These are phyloP conservation scores for Erythrobasidium hasegawianum DNA, from an alignment of 1,284 basidiomycete genomes.

Conservation along the genomic window DNA sequence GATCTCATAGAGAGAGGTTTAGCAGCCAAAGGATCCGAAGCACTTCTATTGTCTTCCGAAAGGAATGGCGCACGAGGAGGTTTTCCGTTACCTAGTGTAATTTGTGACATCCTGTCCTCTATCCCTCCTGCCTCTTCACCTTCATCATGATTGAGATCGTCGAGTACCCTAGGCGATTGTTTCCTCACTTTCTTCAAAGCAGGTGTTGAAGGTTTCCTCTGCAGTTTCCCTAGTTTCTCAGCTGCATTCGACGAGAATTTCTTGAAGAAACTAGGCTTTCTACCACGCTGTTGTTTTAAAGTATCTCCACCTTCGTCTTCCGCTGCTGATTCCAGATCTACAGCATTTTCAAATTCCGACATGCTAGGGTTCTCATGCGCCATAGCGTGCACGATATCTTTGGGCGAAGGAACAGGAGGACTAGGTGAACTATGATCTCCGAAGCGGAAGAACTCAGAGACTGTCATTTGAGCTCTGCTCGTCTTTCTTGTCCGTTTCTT, in stretches of 20 bases:
- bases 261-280: conserved; percentile 86
- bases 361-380: neutral
- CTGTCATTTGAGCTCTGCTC: neutral
- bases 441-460: neutral
- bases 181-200: conserved; percentile 42
- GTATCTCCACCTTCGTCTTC: neutral
- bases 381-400: too few relatives aligned
- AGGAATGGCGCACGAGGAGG: neutral
- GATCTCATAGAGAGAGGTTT: neutral
- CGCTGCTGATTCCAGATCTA: neutral
- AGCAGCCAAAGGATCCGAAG: neutral
- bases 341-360: neutral
- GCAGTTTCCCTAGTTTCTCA: conserved; percentile 7
- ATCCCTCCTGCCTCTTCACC: neutral
- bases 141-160: conserved; percentile 34
- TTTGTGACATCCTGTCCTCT: conserved; percentile 22
- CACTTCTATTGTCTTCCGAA: neutral
- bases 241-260: conserved; percentile 93
- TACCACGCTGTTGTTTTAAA: conserved; percentile 55
- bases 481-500: neutral
- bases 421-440: neutral
- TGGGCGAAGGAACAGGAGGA: too few relatives aligned
- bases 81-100: conserved; percentile 42
- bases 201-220: conserved; percentile 1
- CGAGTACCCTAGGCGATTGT: conserved; percentile 23